Percentiles rank a stretch among this genome's conserved stretches.
phyloP scores from a whole-genome alignment of 2,329 filamentous ascomycete species.

The Sclerotiophoma versabilis region DNA sequence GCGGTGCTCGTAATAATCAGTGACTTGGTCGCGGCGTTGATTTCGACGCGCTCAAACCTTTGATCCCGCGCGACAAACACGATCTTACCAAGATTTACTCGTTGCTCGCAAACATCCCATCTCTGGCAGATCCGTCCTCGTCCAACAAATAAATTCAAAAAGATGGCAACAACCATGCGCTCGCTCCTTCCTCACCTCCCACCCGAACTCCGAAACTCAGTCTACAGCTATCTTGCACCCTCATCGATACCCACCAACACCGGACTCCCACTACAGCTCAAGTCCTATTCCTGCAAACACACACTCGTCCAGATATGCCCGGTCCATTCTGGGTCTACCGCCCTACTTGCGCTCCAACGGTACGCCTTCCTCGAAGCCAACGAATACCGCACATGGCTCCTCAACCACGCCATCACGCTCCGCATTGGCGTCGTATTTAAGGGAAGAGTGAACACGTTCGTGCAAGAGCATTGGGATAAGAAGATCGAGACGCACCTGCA shows the following conservation, averaged over 20 bases:
- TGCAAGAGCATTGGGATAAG: constrained; percentile 38
- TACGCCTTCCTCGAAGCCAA: constrained; percentile 31
- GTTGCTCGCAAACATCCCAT: not conserved
- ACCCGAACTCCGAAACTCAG: constrained; percentile 40
- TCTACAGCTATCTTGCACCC: constrained; percentile 35
- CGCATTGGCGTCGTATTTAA: constrained; percentile 35
- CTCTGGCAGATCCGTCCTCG: not conserved
- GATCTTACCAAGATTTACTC: not conserved
- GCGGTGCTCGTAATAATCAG: not conserved
- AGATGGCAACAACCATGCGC: constrained; percentile 11
- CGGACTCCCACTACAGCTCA: constrained; percentile 31
- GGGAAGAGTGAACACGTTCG: constrained; percentile 35
- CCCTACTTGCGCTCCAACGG: constrained; percentile 30
- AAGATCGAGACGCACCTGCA: constrained; percentile 29
- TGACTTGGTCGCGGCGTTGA: not conserved
- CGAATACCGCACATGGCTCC: constrained; percentile 37
- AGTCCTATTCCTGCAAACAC: constrained; percentile 35
- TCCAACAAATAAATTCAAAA: no score
- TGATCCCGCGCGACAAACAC: constrained; percentile 1
- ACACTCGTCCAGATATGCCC: constrained; percentile 33
- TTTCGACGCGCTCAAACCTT: not conserved
- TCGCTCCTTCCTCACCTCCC: constrained; percentile 36
- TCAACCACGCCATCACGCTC: constrained; percentile 29
- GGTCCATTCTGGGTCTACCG: constrained; percentile 29
- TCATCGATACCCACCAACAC: constrained; percentile 8